Evolutionary conservation across 805 yeast species (phyloP), one percentile per base, ranked within the genome.

Genomic region (Kodamaea nitidulidarum): DNA sequence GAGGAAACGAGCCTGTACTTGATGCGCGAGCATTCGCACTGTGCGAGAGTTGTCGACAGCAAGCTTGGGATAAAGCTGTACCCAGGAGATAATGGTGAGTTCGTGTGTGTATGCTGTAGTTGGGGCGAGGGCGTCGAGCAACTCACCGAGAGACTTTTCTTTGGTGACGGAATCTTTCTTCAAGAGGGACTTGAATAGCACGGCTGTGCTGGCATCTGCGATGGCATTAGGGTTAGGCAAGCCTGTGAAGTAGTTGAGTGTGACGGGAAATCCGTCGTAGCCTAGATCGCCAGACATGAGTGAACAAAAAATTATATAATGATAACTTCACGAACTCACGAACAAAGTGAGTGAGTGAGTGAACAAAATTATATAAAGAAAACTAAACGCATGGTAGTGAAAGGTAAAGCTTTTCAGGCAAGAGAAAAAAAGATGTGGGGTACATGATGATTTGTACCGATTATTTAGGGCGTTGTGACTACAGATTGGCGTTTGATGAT

Each of bases 131-230:
- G 83, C 54, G 6, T 44, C 44, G 22, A 54, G 41, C 32, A 67
- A 51, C 30, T 84, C 95, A 4, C 48, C 55, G 17, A 88, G 64
- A 1, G 93, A 88, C 54, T 82, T 85, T 49, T 87, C 95, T 53
- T 81, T 84, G 0, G 98, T 91, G n/a, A 78, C 80, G 5, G 81
- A 74, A 52, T 88, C 95, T 53, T 84, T 77, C 59, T 88, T 90
- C 56, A 83, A 56, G 36, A 90, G 59, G 7, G 84, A 77, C 55
- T 84, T 88, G 67, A 88, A 83, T n/a, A 80, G 66, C 8, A 88
- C 65, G 31, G 75, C 73, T 9, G 64, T 49, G 33, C 72, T 72
- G 7, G 84, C 77, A 35, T 58, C 58, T 9, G 41, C 25, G 17
- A 68, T 43, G 4, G 37, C 31, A 10, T 55, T 50, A 3, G 58